Evolutionary conservation across 1,284 basidiomycete genomes (phyloP).

Genomic region (Golubevia pallescens): DNA sequence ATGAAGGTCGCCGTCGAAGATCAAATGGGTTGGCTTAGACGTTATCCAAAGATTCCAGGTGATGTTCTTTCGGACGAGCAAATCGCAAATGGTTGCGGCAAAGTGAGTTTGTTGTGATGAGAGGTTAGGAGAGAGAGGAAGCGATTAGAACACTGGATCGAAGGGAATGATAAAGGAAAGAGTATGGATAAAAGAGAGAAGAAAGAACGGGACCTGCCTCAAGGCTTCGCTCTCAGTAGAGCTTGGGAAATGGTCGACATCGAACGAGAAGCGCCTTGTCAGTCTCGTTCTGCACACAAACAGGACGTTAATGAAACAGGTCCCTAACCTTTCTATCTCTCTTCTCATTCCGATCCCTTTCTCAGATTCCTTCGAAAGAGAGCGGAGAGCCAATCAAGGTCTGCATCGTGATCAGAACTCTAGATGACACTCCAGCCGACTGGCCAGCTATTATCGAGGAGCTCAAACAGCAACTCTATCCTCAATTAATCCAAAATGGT

Average conservation of each 20-base stretch:
- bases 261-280: too few species aligned
- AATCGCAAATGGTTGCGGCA: neutral
- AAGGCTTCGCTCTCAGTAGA: too few species aligned
- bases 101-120: neutral
- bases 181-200: neutral
- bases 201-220: too few species aligned
- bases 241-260: too few species aligned
- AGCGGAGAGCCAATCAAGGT: too few species aligned
- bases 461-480: too few species aligned
- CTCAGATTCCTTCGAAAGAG: neutral
- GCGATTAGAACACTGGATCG: neutral
- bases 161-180: neutral
- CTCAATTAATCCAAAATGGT: too few species aligned
- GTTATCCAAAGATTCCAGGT: neutral
- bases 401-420: too few species aligned
- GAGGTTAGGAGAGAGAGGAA: neutral
- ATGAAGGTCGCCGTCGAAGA: neutral
- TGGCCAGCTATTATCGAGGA: too few species aligned
- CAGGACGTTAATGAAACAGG: too few species aligned
- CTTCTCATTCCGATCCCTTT: neutral
- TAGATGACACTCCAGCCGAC: too few species aligned
- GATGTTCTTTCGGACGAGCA: neutral
- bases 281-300: too few species aligned
- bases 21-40: neutral
- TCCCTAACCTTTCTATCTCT: neutral